Percentiles rank a stretch among this genome's conserved stretches.
Conservation (phyloP, 331 rosid genomes). For the Dryas integrifolia region DNA sequence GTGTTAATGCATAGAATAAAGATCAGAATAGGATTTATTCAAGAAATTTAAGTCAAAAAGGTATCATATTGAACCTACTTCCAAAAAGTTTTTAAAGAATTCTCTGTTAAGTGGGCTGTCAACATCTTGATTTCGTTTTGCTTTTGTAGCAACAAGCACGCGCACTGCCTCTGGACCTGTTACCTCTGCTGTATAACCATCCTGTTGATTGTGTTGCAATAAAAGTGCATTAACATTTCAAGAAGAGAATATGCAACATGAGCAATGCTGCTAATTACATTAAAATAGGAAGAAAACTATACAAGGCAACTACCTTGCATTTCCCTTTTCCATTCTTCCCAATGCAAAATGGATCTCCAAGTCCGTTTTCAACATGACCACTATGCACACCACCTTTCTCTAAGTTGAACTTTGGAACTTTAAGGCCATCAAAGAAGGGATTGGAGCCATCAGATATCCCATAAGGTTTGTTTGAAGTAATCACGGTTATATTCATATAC, state of each 20-base stretch:
- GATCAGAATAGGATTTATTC: not conserved
- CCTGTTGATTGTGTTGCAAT: conserved; percentile 40
- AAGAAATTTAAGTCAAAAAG: not conserved
- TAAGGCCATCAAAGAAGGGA: conserved; percentile 62
- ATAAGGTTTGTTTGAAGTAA: conserved; percentile 82
- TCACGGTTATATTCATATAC: conserved; percentile 75
- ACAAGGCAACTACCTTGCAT: conserved; percentile 56
- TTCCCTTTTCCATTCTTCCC: conserved; percentile 62
- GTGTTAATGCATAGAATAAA: not conserved
- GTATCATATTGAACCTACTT: conserved; percentile 39
- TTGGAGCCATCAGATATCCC: conserved; percentile 74
- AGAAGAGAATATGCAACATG: not conserved
- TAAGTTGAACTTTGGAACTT: conserved; percentile 58
- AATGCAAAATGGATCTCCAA: conserved; percentile 72
- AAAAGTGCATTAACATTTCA: not conserved
- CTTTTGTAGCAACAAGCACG: conserved; percentile 82
- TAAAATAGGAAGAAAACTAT: too few relatives aligned
- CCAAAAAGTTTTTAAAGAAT: conserved; percentile 60
- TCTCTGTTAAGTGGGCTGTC: conserved; percentile 58
- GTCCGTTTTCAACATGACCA: conserved; percentile 76
- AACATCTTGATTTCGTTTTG: conserved; percentile 55
- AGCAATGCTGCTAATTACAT: too few relatives aligned
- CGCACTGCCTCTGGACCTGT: conserved; percentile 58
- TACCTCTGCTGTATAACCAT: conserved; percentile 71
- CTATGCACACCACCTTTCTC: conserved; percentile 69